Conservation (phyloP, 1,139 yeast genomes). For the Tardiomyces depauwii region DNA sequence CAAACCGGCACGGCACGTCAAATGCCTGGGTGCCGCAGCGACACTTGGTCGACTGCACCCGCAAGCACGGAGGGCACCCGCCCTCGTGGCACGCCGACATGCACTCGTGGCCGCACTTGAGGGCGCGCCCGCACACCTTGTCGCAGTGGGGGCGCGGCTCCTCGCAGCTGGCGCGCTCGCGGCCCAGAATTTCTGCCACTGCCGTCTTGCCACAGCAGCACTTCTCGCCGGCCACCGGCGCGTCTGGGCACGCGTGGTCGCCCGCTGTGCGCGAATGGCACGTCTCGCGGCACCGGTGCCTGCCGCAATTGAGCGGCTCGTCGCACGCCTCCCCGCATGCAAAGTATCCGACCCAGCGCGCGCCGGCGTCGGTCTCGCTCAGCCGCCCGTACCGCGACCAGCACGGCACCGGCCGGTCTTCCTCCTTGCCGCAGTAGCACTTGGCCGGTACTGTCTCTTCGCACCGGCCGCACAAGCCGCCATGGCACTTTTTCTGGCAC, state of each 20-base stretch:
- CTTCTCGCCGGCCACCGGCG: conserved; percentile 46
- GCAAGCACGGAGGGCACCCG: conserved; percentile 53
- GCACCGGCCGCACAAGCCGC: conserved; percentile 75
- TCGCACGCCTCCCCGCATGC: conserved; percentile 45
- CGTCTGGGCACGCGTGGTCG: conserved; percentile 44
- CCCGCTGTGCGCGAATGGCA: conserved; percentile 46
- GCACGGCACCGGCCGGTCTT: conserved; percentile 38
- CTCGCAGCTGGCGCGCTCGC: conserved; percentile 45
- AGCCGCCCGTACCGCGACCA: conserved; percentile 11
- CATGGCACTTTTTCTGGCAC: conserved; percentile 52
- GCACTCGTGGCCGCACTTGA: conserved; percentile 63
- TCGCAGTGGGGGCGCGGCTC: conserved; percentile 75
- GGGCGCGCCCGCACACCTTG: conserved; percentile 49
- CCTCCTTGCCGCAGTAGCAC: conserved; percentile 69
- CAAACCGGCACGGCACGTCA: conserved; percentile 42
- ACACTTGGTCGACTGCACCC: conserved; percentile 36
- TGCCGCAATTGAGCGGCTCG: conserved; percentile 50
- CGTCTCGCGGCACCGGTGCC: conserved; percentile 44
- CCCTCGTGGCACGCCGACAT: conserved; percentile 66
- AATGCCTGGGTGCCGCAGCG: conserved; percentile 40
- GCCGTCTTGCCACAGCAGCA: conserved; percentile 69
- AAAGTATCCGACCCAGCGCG: conserved; percentile 51
- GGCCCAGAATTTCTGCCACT: conserved; percentile 29
- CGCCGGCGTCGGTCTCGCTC: conserved; percentile 10
- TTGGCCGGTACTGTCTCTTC: conserved; percentile 30